Evolutionary conservation across 441 rosid genomes (phyloP), one percentile per base, ranked within the genome.

Genomic region (Pelargonium citronellum): DNA sequence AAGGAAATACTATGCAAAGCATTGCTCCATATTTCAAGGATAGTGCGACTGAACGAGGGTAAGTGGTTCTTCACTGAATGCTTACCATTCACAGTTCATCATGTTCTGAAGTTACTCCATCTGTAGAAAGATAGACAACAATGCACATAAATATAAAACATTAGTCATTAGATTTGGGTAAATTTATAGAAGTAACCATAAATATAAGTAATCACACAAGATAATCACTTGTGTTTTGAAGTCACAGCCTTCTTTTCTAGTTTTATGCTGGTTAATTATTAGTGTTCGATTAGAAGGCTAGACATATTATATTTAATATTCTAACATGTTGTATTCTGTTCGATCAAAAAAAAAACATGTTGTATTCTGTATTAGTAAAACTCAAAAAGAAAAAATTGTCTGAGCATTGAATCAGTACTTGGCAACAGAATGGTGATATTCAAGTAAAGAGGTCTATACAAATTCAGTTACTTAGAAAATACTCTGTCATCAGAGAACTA

Each of bases 41-140:
- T 58, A 58, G 20, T 58, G 63, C 12, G 15, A 71, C 61, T 27
- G 8, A 34, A 4, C 13, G 61, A 63, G 34, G 47, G 7, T 55
- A 22, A 17, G 58, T 8, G 67, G 16, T 66, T 65, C 68, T 66
- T n/a, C 58, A 51, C 20, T 22, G 66, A 27, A 64, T 37, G 65
- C 77, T 44, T 68, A 61, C 57, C 66, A 15, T 57, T 75, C 80
- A 87, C 62, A 85, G 87, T 80, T 87, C 87, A 4, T 87, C 89
- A 10, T 82, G 89, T 37, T 41, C 66, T 30, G 60, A 27, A 71
- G 71, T 74, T 37, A 46, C 73, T 49, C 67, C 74, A 39, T 76
- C 87, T 83, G 79, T 71, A 2, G 65, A 77, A 79, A 61, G 66
- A 30, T 16, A 60, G 41, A 49, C 20, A 58, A 41, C 20, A 6